Evolutionary conservation across 1,139 yeast genomes (phyloP), one percentile per base, ranked within the genome.

Genomic region (Pichia terricola): DNA sequence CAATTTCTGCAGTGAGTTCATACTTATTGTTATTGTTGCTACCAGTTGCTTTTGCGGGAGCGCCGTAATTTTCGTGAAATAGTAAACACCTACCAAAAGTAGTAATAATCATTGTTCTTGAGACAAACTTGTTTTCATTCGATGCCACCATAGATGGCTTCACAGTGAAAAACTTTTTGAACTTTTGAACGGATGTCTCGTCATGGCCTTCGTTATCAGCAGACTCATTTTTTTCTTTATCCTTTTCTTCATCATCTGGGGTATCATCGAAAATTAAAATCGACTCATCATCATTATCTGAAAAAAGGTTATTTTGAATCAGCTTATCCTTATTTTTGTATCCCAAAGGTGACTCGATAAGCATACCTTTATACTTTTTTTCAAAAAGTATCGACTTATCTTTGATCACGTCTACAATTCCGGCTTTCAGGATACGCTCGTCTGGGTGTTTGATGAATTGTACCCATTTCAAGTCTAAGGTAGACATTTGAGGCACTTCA

Each of bases 351-450:
- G 86, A 73, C 47, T 79, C 83, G 40, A 75, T 77, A 26, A 81
- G 57, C 45, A 69, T 62, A 0, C 84, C 86, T 53, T 67, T 72
- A 48, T 73, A 67, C 51, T 71, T 79, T 54, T 67, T 74, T 47
- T 81, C 86, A 52, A 83, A 72, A 0, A 49, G 39, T 3, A 73
- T 81, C 0, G 79, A 75, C 0, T 65, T 46, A 22, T 53, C 58
- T 36, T 70, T 64, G 16, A 59, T 56, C 4, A 77, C 63, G 27
- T 51, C 52, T 5, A 61, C 58, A 35, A 67, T 66, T 0, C 94
- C 96, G 25, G 76, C 72, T 50, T 77, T 77, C 42, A 87, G 53
- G 1, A 88, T 72, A 45, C 94, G 70, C 61, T 89, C 97, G 42
- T 82, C 81, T 2, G 74, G 67, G 53, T 76, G 77, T 11, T 65